A percentile compares a stretch with the other conserved stretches of the same genome.
Evolutionary conservation across 768 basidiomycete species (phyloP).

Genomic region (Amanita pseudoporphyria): DNA sequence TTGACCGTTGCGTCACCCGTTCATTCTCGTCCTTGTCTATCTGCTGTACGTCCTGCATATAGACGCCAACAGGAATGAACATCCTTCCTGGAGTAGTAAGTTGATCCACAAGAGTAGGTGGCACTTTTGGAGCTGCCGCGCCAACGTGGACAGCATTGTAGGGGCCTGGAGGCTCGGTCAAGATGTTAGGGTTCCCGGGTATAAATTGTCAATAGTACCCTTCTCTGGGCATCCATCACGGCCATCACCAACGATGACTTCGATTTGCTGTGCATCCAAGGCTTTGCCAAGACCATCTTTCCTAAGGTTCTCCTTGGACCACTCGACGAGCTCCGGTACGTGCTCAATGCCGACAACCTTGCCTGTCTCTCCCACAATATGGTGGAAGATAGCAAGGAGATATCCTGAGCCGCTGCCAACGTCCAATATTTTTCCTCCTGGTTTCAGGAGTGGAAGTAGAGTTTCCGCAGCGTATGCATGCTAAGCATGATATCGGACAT

Average conservation of each 20-base stretch:
- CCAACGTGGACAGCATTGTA: conserved; percentile 91
- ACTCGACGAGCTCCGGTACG: conserved; percentile 64
- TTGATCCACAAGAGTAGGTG: conserved; percentile 65
- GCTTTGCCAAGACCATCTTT: conserved; percentile 52
- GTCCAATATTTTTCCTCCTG: conserved; percentile 74
- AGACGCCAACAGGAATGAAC: conserved; percentile 85
- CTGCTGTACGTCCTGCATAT: conserved; percentile 53
- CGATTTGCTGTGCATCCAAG: conserved; percentile 44
- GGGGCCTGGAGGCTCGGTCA: conserved; percentile 31
- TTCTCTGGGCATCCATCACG: conserved; percentile 44
- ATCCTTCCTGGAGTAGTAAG: conserved; percentile 69
- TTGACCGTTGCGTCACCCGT: conserved; percentile 44
- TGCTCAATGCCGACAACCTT: conserved; percentile 90
- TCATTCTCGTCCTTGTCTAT: conserved; percentile 75
- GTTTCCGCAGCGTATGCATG: conserved; percentile 83
- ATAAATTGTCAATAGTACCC: conserved; percentile 14
- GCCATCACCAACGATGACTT: conserved; percentile 72
- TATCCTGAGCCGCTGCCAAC: conserved; percentile 89
- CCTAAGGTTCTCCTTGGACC: conserved; percentile 59
- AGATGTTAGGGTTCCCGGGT: not conserved
- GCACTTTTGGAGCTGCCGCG: conserved; percentile 75
- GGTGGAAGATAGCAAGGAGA: conserved; percentile 70
- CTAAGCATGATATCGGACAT: conserved; percentile 22
- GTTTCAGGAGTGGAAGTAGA: conserved; percentile 60
- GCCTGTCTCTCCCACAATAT: conserved; percentile 48